Percentiles rank a stretch among this genome's conserved stretches.
phyloP scores from a whole-genome alignment of 2,329 filamentous ascomycete species.

The Aspergillus thermomutatus region DNA sequence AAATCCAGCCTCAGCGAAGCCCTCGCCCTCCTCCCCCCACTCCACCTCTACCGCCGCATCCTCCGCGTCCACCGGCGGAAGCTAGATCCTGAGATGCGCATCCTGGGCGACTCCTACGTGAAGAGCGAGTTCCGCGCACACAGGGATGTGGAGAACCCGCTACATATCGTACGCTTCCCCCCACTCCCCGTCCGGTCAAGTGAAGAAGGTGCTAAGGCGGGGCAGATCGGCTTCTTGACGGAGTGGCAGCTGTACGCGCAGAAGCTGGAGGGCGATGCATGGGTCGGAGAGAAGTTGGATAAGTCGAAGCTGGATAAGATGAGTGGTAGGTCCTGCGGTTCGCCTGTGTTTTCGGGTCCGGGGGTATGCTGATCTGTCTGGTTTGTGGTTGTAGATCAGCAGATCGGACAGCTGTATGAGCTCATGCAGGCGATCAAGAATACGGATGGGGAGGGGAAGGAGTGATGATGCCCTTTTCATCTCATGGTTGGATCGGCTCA shows the following conservation, averaged over 20 bases:
- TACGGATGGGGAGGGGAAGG: constrained; percentile 33
- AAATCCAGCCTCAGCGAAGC: constrained; percentile 43
- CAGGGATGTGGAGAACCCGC: constrained; percentile 78
- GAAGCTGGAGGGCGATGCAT: constrained; percentile 79
- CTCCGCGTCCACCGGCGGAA: constrained; percentile 81
- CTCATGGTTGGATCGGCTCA: no score
- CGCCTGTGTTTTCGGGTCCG: not conserved
- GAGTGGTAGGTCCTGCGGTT: constrained; percentile 65
- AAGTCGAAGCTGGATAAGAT: constrained; percentile 82
- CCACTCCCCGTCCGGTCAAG: not conserved
- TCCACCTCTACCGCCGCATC: constrained; percentile 83
- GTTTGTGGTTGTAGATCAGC: constrained; percentile 64
- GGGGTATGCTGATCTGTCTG: constrained; percentile 1
- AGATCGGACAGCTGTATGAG: constrained; percentile 90
- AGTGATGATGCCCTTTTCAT: not conserved
- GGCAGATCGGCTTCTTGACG: constrained; percentile 85
- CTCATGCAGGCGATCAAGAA: constrained; percentile 78
- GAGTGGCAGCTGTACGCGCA: constrained; percentile 98
- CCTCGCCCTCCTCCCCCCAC: constrained; percentile 76
- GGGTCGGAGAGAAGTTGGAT: constrained; percentile 83
- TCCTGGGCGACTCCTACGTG: constrained; percentile 88
- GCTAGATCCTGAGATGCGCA: constrained; percentile 67
- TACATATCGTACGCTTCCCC: constrained; percentile 68
- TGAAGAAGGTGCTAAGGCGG: not conserved
- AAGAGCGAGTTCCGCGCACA: constrained; percentile 90